Evolutionary conservation across 352 stramenopile genomes (phyloP), one percentile per base, ranked within the genome.

Genomic region (Phytophthora agathidicida): DNA sequence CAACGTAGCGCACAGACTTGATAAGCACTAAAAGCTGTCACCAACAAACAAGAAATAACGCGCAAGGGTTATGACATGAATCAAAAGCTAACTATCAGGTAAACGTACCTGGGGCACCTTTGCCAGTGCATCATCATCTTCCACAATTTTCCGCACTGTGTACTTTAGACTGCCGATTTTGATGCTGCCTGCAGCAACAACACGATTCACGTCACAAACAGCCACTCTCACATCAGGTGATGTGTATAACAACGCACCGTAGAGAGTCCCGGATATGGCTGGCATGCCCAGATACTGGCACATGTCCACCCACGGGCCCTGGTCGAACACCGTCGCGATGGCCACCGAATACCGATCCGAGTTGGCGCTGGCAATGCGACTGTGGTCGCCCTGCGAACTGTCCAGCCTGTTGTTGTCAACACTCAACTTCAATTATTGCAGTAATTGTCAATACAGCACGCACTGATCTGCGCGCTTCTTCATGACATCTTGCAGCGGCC

Each of bases 241-340:
- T 11, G 9, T 11, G 4, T 1, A 32, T 6, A 39, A 32, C n/a
- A 32, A 45, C 67, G 22, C 53, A 92, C 86, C 86, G n/a, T 93
- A 91, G 9, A 90, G 63, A 22, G 57, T 71, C n/a, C 86, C 86
- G 17, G 69, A 61, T 7, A 52, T 67, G 1, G 75, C 77, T 9
- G 39, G 30, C 38, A 92, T 76, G 10, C 74, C 73, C 6, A 91
- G 36, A 36, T 68, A 86, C 24, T 73, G 56, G 44, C 86, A 94
- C 76, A 94, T 92, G 9, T 91, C 77, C 48, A 93, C 83, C 86
- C 86, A 94, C 30, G 86, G 66, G 1, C 86, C 86, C 32, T 89
- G 61, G 47, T 94, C 86, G 62, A 94, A 94, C 19, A 88, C 76
- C 2, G 79, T 93, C 41, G 74, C 72, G 35, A 91, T 87, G 8